A percentile compares a stretch with the other conserved stretches of the same genome.
Evolutionary conservation across 257 asterid genomes (phyloP).

Genomic region (Ligustrum vulgare): DNA sequence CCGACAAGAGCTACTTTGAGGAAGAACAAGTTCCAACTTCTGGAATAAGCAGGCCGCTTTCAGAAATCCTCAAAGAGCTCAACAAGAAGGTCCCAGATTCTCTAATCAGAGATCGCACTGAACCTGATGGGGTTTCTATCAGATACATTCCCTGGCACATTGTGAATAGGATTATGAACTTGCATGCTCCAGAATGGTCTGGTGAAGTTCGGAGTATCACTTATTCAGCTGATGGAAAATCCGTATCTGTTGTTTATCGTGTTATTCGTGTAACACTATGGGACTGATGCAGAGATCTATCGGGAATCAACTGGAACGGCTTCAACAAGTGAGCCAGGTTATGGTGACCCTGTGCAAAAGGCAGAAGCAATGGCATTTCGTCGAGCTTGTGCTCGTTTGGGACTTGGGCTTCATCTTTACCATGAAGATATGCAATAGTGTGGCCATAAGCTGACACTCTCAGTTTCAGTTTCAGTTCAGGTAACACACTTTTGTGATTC

Average conservation of each 20-base stretch:
- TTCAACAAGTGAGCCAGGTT: not conserved
- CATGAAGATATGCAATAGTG: conserved; percentile 69
- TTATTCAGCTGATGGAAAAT: conserved; percentile 71
- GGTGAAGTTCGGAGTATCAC: conserved; percentile 64
- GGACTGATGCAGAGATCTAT: conserved; percentile 71
- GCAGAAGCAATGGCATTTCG: conserved; percentile 98
- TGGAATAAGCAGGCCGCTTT: conserved; percentile 72
- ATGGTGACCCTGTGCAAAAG: conserved; percentile 48
- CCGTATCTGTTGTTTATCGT: conserved; percentile 81
- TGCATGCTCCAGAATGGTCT: conserved; percentile 95
- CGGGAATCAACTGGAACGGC: conserved; percentile 76
- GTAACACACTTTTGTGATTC: not conserved
- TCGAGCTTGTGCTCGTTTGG: conserved; percentile 55
- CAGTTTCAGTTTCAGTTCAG: not conserved
- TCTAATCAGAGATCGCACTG: conserved; percentile 47
- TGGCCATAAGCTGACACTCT: not conserved
- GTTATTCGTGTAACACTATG: conserved; percentile 80
- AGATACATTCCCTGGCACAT: conserved; percentile 88
- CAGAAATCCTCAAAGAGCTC: conserved; percentile 64
- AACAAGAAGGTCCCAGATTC: conserved; percentile 85
- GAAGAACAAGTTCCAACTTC: conserved; percentile 40
- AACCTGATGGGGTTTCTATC: conserved; percentile 45
- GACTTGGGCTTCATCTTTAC: conserved; percentile 89
- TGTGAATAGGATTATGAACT: conserved; percentile 84
- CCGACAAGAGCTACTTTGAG: not conserved